A percentile compares a stretch with the other conserved stretches of the same genome.
Conservation (phyloP, 306 rosid species). For the Gillenia trifoliata region DNA sequence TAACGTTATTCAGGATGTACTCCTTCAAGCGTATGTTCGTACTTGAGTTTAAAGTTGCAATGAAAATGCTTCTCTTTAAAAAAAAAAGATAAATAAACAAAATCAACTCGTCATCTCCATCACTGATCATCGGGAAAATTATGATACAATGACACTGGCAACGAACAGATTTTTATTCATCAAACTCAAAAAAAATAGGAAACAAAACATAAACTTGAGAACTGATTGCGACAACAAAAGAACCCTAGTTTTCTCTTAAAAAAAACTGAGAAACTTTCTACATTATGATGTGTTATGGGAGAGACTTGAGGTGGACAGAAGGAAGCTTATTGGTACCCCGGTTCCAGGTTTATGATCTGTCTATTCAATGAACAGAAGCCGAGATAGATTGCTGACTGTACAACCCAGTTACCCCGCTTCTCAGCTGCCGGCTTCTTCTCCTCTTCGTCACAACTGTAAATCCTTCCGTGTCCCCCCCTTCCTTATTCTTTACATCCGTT, state of each 20-base stretch:
- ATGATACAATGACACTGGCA: background rate
- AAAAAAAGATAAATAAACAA: background rate
- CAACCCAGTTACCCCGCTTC: conserved; percentile 58
- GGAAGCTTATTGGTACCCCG: background rate
- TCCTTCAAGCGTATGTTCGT: too few species aligned
- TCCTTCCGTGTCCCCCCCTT: conserved; percentile 61
- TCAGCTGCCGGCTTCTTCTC: conserved; percentile 68
- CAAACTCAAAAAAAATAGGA: conserved; percentile 24
- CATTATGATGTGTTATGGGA: conserved; percentile 14
- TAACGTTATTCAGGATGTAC: too few species aligned
- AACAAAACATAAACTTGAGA: conserved; percentile 21
- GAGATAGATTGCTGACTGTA: conserved; percentile 72
- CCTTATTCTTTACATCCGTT: conserved; percentile 30
- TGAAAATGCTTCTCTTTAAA: background rate
- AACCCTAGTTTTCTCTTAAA: background rate
- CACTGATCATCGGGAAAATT: background rate
- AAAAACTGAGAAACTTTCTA: conserved; percentile 8
- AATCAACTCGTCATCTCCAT: background rate
- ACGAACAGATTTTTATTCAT: conserved; percentile 26
- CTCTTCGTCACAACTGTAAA: conserved; percentile 62
- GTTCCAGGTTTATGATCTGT: background rate
- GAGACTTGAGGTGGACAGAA: conserved; percentile 12
- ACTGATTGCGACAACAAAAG: conserved; percentile 24
- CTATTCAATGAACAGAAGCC: conserved; percentile 70
- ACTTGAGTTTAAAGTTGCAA: background rate